phyloP scores from a whole-genome alignment of 73 alveolate species.

The Strombidium stylifer region DNA sequence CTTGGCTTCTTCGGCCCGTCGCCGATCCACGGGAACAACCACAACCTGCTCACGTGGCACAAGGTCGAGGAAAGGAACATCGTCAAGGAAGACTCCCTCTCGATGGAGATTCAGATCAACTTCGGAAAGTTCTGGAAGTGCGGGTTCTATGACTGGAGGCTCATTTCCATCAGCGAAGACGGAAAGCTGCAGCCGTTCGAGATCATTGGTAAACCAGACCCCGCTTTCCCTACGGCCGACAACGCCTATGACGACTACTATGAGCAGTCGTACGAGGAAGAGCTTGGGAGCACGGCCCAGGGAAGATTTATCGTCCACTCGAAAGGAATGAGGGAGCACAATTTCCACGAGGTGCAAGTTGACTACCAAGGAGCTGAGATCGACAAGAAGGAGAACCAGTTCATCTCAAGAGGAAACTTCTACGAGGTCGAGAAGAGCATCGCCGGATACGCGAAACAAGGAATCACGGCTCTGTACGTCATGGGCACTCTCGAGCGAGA shows the following conservation, averaged over 20 bases:
- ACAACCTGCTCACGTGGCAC: constrained; percentile 47
- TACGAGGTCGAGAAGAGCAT: constrained; percentile 75
- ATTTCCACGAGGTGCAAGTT: constrained; percentile 93
- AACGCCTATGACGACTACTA: neutral
- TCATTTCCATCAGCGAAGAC: constrained; percentile 69
- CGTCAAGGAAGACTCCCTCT: constrained; percentile 16
- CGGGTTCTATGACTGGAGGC: constrained; percentile 98
- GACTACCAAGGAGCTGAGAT: constrained; percentile 88
- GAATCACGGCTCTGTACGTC: constrained; percentile 87
- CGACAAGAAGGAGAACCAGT: constrained; percentile 74
- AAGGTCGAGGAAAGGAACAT: constrained; percentile 30
- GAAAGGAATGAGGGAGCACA: constrained; percentile 76
- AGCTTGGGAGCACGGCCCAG: constrained; percentile 73
- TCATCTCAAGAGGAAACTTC: constrained; percentile 89
- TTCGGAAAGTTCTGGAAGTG: constrained; percentile 91
- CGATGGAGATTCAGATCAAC: constrained; percentile 48
- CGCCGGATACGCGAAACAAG: constrained; percentile 64
- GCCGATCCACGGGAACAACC: constrained; percentile 43
- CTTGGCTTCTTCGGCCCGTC: constrained; percentile 33
- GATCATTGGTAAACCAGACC: constrained; percentile 42
- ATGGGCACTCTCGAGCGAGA: constrained; percentile 98
- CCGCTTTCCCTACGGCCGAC: constrained; percentile 2
- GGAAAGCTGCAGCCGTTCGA: constrained; percentile 51
- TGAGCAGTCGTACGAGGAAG: constrained; percentile 14
- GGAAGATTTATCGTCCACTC: constrained; percentile 95